Percentiles rank a stretch among this genome's conserved stretches.
These are phyloP conservation scores for Agroathelia rolfsii DNA, from an alignment of 1,284 basidiomycete genomes.

Conservation along the genomic window DNA sequence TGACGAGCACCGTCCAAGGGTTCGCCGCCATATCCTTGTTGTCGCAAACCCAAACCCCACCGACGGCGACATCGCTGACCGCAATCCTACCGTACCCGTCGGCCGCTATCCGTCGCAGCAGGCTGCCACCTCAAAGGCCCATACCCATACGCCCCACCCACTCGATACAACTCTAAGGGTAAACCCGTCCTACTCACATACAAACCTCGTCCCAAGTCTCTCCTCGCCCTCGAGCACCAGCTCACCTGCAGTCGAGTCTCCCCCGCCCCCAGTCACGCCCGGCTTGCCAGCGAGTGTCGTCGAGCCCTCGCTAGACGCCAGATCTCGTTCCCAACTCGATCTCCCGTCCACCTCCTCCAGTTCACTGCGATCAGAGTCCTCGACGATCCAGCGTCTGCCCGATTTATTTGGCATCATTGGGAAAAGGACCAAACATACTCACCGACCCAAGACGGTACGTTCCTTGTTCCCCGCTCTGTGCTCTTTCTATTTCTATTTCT, in stretches of 20 bases:
- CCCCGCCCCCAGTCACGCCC: conserved; percentile 59
- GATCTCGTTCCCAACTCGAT: conserved; percentile 26
- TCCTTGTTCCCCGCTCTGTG: too few species aligned
- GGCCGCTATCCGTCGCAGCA: conserved; percentile 19
- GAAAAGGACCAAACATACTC: too few species aligned
- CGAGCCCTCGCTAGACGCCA: conserved; percentile 29
- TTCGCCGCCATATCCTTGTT: conserved; percentile 32
- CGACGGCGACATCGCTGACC: conserved; percentile 12
- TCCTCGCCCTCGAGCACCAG: conserved; percentile 59
- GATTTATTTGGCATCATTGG: conserved; percentile 14
- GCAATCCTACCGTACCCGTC: conserved; percentile 13
- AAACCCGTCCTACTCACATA: conserved; percentile 28
- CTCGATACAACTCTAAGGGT: conserved; percentile 28
- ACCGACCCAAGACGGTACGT: too few species aligned
- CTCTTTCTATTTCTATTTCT: too few species aligned
- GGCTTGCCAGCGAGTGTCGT: conserved; percentile 35
- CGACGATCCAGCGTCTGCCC: conserved; percentile 20
- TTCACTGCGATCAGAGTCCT: conserved; percentile 19
- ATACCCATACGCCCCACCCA: conserved; percentile 16
- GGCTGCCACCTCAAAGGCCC: conserved; percentile 19
- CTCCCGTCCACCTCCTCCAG: conserved; percentile 19
- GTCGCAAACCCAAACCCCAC: conserved; percentile 53
- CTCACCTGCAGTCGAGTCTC: conserved; percentile 47
- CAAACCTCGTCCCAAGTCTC: conserved; percentile 34
- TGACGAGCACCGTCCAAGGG: conserved; percentile 13